Evolutionary conservation across 2,329 filamentous ascomycete species (phyloP), one percentile per base, ranked within the genome.

Genomic region (Cytospora paraplurivora): DNA sequence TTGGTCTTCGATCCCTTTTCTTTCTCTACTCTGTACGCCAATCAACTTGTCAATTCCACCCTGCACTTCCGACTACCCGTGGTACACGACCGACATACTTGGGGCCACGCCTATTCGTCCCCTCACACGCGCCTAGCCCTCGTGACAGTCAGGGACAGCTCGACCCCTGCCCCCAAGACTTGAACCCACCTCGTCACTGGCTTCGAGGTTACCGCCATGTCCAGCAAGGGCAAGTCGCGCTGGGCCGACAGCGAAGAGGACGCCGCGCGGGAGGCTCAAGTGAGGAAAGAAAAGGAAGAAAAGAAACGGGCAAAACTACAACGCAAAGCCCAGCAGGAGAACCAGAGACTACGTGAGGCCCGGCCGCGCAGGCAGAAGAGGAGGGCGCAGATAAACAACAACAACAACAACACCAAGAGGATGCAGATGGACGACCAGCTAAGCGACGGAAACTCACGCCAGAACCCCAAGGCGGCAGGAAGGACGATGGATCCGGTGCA

Each of bases 221-320:
- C 87, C 55, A 80, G 80, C 71, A 83, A 81, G 72, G 75, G 77
- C 60, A 87, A 86, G 73, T 97, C 94, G 57, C 88, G 94, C 76
- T 99, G 95, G 95, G 92, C 91, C 68, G 86, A 93, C 72, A 87
- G 90, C 53, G 91, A 91, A 70, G 91, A 93, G 69, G 93, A 97
- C 74, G 86, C 87, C 27, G 90, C 86, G 51, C 82, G 89, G 50
- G 88, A 91, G 65, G 87, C 88, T 21, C 86, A 88, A 72, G 82
- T 87, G 62, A 94, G 90, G 76, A 85, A 82, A 67, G 91, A 95
- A 74, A 97, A 94, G 77, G 92, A 96, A 76, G 90, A 93, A 71
- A 96, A 95, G 82, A 92, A 90, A 77, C 88, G 90, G 76, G 60
- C 55, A 58, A 55, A 62, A 27, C 50, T 56, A n/a, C 89, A 91